Base-by-base conservation (phyloP, 768 basidiomycete genomes). In the Rickenella mellea region DNA sequence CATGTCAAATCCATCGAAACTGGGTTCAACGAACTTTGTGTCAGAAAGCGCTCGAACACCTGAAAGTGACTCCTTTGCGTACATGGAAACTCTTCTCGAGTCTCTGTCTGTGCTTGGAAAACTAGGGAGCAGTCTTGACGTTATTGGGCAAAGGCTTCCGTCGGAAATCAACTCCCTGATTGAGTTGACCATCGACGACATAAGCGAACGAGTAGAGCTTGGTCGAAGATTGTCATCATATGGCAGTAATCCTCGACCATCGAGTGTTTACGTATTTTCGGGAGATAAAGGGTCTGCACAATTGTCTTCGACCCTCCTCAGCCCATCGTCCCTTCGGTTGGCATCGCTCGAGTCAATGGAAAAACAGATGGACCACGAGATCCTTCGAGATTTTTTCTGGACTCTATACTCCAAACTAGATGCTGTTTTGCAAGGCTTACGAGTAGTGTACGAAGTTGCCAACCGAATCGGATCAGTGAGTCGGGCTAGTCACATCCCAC, bases 371-470 rank as follows among this genome's bases (percentile, higher is more conserved):
- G 87, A 96, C 52, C 86, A 89, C 46, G 91, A 94, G 54, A 83
- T 85, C 11, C 59, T 99, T 41, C 73, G 69, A 46, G 96, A 98
- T 59, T 70, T 99, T 27, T 98, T 98, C 60, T 98, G 94, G 94
- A 96, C 94, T 2, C 56, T 94, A 12, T 99, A 90, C 58, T 96
- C 91, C 12, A 98, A 99, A 60, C 55, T 99, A 36, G 83, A 92
- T 55, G 96, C 96, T 24, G 86, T 98, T 15, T 73, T 84, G 11
- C 93, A 99, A 58, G 89, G 93, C 8, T 67, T 96, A 47, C 70
- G 92, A 40, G 82, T 96, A 4, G 74, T 92, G 3, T 91, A 82
- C 48, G 96, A 99, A 58, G 84, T 98, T 5, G 74, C 88, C 1
- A 84, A 83, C 51, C 76, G 92, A 42, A 92, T 99, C 40, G 87